Evolutionary conservation across 2,329 filamentous ascomycete genomes (phyloP).

Genomic region (Conoideocrella luteorostrata): DNA sequence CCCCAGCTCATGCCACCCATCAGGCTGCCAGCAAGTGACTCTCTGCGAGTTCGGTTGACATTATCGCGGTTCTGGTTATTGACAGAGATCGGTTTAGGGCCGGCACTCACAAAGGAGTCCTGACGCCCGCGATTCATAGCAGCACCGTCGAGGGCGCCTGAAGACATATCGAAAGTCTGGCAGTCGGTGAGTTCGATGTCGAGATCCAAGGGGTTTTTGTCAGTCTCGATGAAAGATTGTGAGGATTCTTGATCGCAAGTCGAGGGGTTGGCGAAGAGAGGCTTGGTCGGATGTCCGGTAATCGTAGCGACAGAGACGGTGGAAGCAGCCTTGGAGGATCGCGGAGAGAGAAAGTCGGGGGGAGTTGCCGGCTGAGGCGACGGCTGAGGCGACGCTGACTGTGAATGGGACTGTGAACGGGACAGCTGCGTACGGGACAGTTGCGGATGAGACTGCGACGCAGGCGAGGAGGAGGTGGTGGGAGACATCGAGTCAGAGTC

Average conservation of each 20-base stretch:
- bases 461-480: conserved; percentile 2
- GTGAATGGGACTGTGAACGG: conserved; percentile 18
- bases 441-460: background rate
- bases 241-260: conserved; percentile 16
- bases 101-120: conserved; percentile 60
- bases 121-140: conserved; percentile 51
- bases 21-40: conserved; percentile 57
- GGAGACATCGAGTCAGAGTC: too few relatives aligned
- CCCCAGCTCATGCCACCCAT: conserved; percentile 94
- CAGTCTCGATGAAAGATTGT: conserved; percentile 17
- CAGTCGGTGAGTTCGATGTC: conserved; percentile 17
- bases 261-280: conserved; percentile 18
- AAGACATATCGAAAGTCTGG: conserved; percentile 47
- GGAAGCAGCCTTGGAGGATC: conserved; percentile 12
- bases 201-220: conserved; percentile 16
- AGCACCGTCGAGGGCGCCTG: conserved; percentile 53
- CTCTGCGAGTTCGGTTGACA: conserved; percentile 51
- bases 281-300: conserved; percentile 26
- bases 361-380: conserved; percentile 28
- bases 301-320: conserved; percentile 19
- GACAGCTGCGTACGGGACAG: conserved; percentile 13
- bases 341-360: conserved; percentile 17
- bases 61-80: conserved; percentile 56
- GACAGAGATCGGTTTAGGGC: conserved; percentile 61
- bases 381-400: conserved; percentile 21